Evolutionary conservation across 306 rosid species (phyloP).

Genomic region (Spatholobus suberectus): DNA sequence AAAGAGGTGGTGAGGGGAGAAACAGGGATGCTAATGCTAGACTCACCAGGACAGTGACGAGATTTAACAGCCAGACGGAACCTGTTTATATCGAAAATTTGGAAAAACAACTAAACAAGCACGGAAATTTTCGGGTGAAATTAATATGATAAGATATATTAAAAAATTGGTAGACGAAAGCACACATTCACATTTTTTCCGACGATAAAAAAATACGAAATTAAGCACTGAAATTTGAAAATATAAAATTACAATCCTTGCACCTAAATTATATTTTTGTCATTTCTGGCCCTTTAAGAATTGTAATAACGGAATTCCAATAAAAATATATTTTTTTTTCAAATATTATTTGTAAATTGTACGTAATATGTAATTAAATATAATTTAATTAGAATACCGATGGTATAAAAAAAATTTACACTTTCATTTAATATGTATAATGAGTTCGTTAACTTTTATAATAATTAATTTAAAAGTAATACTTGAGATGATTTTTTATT

Average conservation of each 20-base stretch:
- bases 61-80: constrained; percentile 2
- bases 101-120: neutral
- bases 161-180: constrained; percentile 14
- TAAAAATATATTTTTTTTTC: neutral
- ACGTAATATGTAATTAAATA: neutral
- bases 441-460: too few relatives aligned
- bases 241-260: neutral
- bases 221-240: neutral
- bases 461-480: too few relatives aligned
- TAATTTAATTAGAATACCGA: neutral
- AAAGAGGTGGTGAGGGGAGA: constrained; percentile 38
- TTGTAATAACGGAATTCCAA: neutral
- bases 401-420: too few relatives aligned
- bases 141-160: neutral
- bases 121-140: constrained; percentile 14
- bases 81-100: constrained; percentile 13
- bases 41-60: constrained; percentile 43
- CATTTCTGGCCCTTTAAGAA: neutral
- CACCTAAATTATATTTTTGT: neutral
- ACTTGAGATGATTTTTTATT: too few relatives aligned
- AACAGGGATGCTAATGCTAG: neutral
- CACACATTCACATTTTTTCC: neutral
- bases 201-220: neutral
- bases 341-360: neutral
- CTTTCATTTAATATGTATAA: too few relatives aligned